Conservation (phyloP, 768 basidiomycete genomes). For the Mycena pura region DNA sequence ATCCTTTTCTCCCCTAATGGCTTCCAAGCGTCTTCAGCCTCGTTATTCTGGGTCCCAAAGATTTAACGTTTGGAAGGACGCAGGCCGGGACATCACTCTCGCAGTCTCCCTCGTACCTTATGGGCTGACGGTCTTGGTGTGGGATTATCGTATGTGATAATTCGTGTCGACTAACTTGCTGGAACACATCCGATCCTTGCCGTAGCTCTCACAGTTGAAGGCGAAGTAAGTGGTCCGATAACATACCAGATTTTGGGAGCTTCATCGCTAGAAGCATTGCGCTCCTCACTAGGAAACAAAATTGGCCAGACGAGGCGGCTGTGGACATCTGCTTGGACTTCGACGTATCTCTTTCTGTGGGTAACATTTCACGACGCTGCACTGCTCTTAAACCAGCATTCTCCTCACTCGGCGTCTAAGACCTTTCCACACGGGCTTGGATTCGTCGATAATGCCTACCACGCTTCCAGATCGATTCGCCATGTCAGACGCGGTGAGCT, state of each 20-base stretch:
- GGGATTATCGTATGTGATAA: constrained; percentile 1
- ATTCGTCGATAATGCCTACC: too few species aligned
- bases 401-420: constrained; percentile 11
- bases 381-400: neutral
- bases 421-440: too few species aligned
- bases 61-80: too few species aligned
- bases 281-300: neutral
- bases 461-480: too few species aligned
- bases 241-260: constrained; percentile 12
- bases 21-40: too few species aligned
- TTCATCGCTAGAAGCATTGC: neutral
- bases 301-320: neutral
- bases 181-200: too few species aligned
- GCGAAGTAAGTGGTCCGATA: constrained; percentile 2
- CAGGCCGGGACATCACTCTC: too few species aligned
- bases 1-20: too few species aligned
- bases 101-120: too few species aligned
- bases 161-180: too few species aligned
- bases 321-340: constrained; percentile 7
- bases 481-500: too few species aligned
- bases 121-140: neutral
- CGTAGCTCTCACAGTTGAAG: constrained; percentile 4
- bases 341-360: constrained; percentile 9
- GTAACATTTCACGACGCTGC: neutral
- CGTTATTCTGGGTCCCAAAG: too few species aligned